Conservation (phyloP, 306 rosid genomes). For the Lupinus albus region DNA sequence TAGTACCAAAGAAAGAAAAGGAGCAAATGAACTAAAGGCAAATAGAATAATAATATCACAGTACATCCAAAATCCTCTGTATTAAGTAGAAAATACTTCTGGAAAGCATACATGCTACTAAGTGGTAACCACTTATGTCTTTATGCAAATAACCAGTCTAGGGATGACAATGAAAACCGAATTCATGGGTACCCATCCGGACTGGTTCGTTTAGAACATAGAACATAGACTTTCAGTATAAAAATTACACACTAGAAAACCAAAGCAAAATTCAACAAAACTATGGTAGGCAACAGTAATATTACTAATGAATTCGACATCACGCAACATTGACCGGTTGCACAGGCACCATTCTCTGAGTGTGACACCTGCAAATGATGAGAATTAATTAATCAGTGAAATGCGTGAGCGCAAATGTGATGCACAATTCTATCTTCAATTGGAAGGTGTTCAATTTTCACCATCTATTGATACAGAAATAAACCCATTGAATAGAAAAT, state of each 20-base stretch:
- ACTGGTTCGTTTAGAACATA: no score
- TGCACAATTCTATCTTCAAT: conserved; percentile 10
- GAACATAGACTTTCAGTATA: no score
- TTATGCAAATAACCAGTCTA: conserved; percentile 37
- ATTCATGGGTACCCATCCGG: no score
- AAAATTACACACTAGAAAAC: conserved; percentile 31
- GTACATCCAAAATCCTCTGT: conserved; percentile 40
- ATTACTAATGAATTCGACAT: conserved; percentile 39
- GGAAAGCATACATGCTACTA: conserved; percentile 34
- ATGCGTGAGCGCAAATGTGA: conserved; percentile 11
- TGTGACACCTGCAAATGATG: conserved; percentile 74
- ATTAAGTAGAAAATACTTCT: conserved; percentile 29
- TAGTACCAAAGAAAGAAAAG: no score
- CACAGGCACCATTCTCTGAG: conserved; percentile 55
- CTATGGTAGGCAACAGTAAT: conserved; percentile 31
- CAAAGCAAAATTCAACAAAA: conserved; percentile 42
- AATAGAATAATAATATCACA: conserved; percentile 23
- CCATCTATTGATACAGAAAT: not conserved
- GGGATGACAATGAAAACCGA: no score
- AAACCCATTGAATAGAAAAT: conserved; percentile 31
- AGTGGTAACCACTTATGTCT: conserved; percentile 33
- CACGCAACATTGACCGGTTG: conserved; percentile 67
- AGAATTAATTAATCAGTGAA: conserved; percentile 33
- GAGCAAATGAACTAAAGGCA: not conserved
- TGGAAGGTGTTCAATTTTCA: no score